Base-by-base conservation (phyloP, 768 basidiomycete species). In the Leccinum truebloodii region DNA sequence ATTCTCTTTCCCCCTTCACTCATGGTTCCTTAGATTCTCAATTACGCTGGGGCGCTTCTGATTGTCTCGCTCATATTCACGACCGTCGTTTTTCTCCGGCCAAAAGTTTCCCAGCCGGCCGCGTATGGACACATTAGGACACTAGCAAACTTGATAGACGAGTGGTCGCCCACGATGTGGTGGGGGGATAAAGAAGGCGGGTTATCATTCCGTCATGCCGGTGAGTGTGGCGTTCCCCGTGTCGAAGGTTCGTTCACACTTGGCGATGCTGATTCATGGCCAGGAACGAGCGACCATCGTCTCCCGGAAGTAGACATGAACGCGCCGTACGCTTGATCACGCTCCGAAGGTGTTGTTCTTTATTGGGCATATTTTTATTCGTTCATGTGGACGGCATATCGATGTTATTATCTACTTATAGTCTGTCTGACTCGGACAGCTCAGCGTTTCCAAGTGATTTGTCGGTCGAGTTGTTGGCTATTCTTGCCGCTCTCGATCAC, bases 41-140 rank as follows among this genome's bases (percentile, higher is more conserved):
- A 74, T 55, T 67, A 71, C 20, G 58, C 69, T 26, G 59, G 2
- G 2, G 63, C 59, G 0, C 63, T 73, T 2, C 55, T 65, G 28
- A 28, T 72, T 20, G 61, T 71, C 48, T 60, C 69, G 4, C 41
- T 74, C n/a, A 32, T 59, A 12, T 50, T 74, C 24, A 63, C 59
- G 0, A 37, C 44, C 16, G 26, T 66, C 28, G 66, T 62, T 3
- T 34, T 66, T 26, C 30, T 39, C 34, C 63, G 30, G 30, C 72
- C 65, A 8, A 59, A 46, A 18, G 73, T 73, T 3, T 63, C 66
- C 0, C 75, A 76, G 39, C 75, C 69, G 0, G 71, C 67, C 4
- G 63, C 70, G n/a, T 77, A 76, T 28, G 73, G 75, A 3, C 73
- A 76, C 22, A 53, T 76, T 1, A 71, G 75, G 51, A 77, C 72